Conservation (phyloP, 768 basidiomycete genomes). For the Boletus eberwhitei region DNA sequence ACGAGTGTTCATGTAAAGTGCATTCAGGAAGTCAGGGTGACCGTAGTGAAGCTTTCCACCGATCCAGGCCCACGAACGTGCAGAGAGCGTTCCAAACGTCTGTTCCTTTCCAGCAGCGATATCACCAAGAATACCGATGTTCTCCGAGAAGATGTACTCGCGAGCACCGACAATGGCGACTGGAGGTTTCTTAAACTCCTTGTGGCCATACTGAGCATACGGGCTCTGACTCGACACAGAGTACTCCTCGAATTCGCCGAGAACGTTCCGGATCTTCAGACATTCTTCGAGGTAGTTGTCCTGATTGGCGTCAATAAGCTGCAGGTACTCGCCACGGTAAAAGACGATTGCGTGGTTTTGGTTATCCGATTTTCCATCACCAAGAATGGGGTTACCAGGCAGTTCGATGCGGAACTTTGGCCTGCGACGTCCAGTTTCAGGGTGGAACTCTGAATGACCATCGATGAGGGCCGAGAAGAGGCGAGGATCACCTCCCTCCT, state of each 20-base stretch:
- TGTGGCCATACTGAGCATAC: constrained; percentile 85
- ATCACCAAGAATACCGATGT: constrained; percentile 98
- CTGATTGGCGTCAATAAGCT: constrained; percentile 99
- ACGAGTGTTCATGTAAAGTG: constrained; percentile 95
- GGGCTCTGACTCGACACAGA: constrained; percentile 81
- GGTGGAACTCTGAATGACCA: constrained; percentile 93
- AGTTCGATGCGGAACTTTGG: constrained; percentile 99
- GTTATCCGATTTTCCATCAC: constrained; percentile 99
- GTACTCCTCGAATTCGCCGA: constrained; percentile 97
- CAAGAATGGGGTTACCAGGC: constrained; percentile 97
- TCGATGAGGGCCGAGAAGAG: constrained; percentile 97
- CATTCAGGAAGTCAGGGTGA: constrained; percentile 99
- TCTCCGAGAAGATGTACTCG: constrained; percentile 99
- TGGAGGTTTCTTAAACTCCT: constrained; percentile 84
- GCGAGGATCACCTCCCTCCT: constrained; percentile 92
- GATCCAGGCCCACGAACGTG: constrained; percentile 93
- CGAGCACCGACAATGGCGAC: constrained; percentile 98
- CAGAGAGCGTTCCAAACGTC: constrained; percentile 97
- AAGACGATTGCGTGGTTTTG: constrained; percentile 99
- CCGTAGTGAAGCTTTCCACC: constrained; percentile 99
- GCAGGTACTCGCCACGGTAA: constrained; percentile 98
- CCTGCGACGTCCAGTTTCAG: constrained; percentile 80
- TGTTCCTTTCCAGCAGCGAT: constrained; percentile 99
- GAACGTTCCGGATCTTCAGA: constrained; percentile 97
- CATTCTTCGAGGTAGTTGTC: constrained; percentile 99